Conservation (phyloP, 768 basidiomycete species). For the Podaxis sp. region DNA sequence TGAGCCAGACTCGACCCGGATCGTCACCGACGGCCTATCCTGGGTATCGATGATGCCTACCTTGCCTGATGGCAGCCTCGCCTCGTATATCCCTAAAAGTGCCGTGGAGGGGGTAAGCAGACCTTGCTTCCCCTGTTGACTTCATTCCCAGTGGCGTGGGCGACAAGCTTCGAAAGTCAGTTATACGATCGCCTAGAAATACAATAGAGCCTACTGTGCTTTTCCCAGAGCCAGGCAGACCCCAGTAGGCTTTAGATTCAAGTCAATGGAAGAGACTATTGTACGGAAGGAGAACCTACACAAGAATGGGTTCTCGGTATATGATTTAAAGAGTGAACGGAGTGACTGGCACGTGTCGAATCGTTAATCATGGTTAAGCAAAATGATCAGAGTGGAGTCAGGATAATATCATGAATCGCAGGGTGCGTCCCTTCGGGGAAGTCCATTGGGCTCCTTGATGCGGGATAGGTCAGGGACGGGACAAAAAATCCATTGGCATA, state of each 20-base stretch:
- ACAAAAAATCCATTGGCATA: too few species aligned
- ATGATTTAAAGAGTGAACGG: neutral
- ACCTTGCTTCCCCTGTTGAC: neutral
- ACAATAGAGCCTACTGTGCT: neutral
- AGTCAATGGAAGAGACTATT: neutral
- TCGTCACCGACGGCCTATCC: neutral
- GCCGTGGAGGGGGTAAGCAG: neutral
- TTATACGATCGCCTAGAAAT: neutral
- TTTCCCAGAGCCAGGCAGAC: neutral
- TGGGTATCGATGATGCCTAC: neutral
- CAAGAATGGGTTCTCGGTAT: neutral
- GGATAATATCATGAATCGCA: neutral
- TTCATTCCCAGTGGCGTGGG: neutral
- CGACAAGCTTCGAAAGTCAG: neutral
- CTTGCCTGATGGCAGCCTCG: neutral
- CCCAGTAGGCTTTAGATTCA: neutral
- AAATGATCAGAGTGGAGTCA: neutral
- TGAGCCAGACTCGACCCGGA: neutral
- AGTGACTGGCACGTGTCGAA: neutral
- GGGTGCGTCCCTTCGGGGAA: neutral
- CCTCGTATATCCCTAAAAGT: neutral
- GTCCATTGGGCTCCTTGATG: too few species aligned
- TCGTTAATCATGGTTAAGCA: neutral
- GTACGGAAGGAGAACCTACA: neutral
- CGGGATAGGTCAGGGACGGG: too few species aligned